Conservation (phyloP, 1,284 basidiomycete genomes). For the Ceraceosorus bombacis region DNA sequence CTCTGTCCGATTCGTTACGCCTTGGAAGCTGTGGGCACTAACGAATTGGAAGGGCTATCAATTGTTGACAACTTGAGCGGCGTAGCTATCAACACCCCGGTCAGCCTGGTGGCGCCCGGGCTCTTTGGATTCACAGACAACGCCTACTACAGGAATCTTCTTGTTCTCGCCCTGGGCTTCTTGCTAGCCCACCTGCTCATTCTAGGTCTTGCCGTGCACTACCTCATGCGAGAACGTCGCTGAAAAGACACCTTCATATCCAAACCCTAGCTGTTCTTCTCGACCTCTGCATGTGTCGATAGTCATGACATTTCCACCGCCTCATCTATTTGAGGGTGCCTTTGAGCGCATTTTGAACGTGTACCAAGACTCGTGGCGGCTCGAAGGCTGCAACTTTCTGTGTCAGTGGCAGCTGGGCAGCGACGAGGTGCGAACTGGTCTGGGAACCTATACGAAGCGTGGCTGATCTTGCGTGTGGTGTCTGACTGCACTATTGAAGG, state of each 20-base stretch:
- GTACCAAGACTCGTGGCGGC: too few relatives aligned
- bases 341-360: too few relatives aligned
- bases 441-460: too few relatives aligned
- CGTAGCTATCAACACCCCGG: constrained; percentile 16
- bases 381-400: too few relatives aligned
- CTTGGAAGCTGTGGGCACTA: constrained; percentile 31
- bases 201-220: background rate
- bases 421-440: too few relatives aligned
- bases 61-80: constrained; percentile 22
- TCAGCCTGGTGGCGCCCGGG: constrained; percentile 23
- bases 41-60: constrained; percentile 26
- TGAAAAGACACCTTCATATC: background rate
- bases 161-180: constrained; percentile 30
- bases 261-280: too few relatives aligned
- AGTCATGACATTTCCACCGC: too few relatives aligned
- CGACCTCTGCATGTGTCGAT: too few relatives aligned
- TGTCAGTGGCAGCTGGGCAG: too few relatives aligned
- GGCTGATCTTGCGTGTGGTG: too few relatives aligned
- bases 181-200: background rate
- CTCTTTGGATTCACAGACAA: constrained; percentile 28
- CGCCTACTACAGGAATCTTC: constrained; percentile 31
- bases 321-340: too few relatives aligned
- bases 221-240: background rate
- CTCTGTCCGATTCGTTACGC: constrained; percentile 34
- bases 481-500: too few relatives aligned